Evolutionary conservation across 306 rosid species (phyloP), one percentile per base, ranked within the genome.

Genomic region (Casuarina cunninghamiana): DNA sequence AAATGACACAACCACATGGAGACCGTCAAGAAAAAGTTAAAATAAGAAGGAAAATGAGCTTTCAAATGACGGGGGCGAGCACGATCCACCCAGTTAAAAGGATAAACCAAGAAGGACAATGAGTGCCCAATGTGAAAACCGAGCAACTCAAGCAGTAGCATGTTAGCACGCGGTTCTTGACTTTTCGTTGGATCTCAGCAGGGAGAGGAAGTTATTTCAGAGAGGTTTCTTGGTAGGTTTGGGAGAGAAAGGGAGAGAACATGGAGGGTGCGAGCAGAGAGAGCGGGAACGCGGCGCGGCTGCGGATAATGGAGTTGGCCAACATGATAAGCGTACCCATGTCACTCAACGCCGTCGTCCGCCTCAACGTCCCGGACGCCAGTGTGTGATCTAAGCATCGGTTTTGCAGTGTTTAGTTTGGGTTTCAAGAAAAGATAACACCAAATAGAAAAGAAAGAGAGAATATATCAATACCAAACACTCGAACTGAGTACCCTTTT

Each of bases 311-410:
- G 3, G 98, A 92, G 53, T 90, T 92, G 0, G 97, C 97, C 15
- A 92, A 94, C 91, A 92, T 94, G 98, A 94, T 92, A 76, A 92
- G 98, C 53, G 97, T 94, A 2, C 98, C 98, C 2, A 92, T 94
- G 97, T 90, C 97, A 3, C 86, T 94, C 21, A 91, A 92, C 82
- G 98, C 97, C 77, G 82, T 91, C 85, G 97, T 88, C 3, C 97
- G 92, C 21, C 98, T 95, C 87, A 91, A 88, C 71, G 91, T 94
- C 32, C 72, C 97, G 37, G 97, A 92, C 6, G 97, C 98, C 49
- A 26, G 1, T 42, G 32, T 61, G 17, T 12, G 2, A 26, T 26
- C 16, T 26, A 21, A 17, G 3, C 37, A 12, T 41, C 3, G 41
- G 17, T 66, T 66, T 66, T 42, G 50, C 32, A 66, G 6, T 42